Percentiles rank a stretch among this genome's conserved stretches.
phyloP scores from a whole-genome alignment of 192 early-diverging fungal species.

The Linnemannia elongata region DNA sequence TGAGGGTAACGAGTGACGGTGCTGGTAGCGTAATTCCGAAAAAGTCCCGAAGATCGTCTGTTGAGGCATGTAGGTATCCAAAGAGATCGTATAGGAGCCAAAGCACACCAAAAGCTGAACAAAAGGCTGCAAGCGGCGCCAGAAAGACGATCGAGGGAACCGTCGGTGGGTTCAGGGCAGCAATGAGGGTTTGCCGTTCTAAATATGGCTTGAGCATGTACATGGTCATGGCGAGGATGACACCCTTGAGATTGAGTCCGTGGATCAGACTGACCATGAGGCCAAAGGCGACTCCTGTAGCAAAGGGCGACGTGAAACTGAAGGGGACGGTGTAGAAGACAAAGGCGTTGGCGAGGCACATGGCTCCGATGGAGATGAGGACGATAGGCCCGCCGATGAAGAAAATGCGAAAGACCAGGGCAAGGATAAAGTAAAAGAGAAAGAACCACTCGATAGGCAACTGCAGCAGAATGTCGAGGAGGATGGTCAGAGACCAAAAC shows the following conservation, averaged over 20 bases:
- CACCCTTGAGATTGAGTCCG: conserved; percentile 50
- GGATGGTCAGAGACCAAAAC: conserved; percentile 56
- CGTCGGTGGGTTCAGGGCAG: conserved; percentile 43
- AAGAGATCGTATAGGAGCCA: conserved; percentile 54
- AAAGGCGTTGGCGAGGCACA: conserved; percentile 49
- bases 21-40: conserved; percentile 50
- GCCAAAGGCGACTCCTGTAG: conserved; percentile 56
- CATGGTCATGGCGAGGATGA: conserved; percentile 56
- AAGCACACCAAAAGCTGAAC: conserved; percentile 50
- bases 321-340: conserved; percentile 53
- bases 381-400: conserved; percentile 57
- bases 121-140: conserved; percentile 49
- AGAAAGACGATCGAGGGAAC: conserved; percentile 51
- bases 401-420: conserved; percentile 51
- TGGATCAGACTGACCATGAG: conserved; percentile 56
- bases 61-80: conserved; percentile 54
- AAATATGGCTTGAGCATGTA: conserved; percentile 57
- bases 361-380: conserved; percentile 51
- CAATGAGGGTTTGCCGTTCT: conserved; percentile 41
- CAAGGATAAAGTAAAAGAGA: conserved; percentile 55
- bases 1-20: conserved; percentile 52
- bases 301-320: conserved; percentile 55
- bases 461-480: conserved; percentile 51
- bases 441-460: conserved; percentile 58
- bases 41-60: conserved; percentile 49